These are phyloP conservation scores for Amanita subjunquillea DNA, from an alignment of 768 basidiomycete species.

Conservation along the genomic window DNA sequence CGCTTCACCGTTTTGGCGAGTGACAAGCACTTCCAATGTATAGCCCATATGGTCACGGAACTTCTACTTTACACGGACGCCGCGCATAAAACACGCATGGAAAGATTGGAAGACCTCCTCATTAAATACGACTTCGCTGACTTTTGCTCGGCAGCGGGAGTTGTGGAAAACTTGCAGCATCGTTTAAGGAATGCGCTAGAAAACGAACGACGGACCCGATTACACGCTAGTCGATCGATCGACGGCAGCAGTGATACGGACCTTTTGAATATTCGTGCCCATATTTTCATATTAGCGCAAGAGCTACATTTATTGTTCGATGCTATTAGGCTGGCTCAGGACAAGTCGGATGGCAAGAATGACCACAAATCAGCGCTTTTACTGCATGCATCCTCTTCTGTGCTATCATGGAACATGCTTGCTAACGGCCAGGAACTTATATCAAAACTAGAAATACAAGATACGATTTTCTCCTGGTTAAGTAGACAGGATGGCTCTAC, in stretches of 20 bases:
- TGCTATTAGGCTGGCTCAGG: conserved; percentile 75
- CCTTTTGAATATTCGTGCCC: conserved; percentile 58
- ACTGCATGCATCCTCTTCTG: conserved; percentile 70
- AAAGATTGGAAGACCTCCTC: conserved; percentile 71
- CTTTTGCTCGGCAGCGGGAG: conserved; percentile 55
- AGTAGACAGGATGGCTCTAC: conserved; percentile 84
- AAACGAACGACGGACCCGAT: conserved; percentile 30
- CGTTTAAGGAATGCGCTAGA: conserved; percentile 59
- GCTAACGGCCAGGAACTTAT: conserved; percentile 62
- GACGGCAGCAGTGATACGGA: conserved; percentile 41
- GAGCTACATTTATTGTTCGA: conserved; percentile 82
- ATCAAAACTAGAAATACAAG: conserved; percentile 76
- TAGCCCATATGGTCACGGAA: conserved; percentile 81
- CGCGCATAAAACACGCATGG: conserved; percentile 65
- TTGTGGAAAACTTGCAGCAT: conserved; percentile 62
- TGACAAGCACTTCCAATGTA: conserved; percentile 70
- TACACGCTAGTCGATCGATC: conserved; percentile 26
- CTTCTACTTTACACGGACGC: conserved; percentile 87
- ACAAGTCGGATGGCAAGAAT: conserved; percentile 51
- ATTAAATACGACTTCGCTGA: conserved; percentile 88
- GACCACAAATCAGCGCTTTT: conserved; percentile 76
- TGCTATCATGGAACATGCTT: conserved; percentile 90
- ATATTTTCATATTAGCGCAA: conserved; percentile 62
- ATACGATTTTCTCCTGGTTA: conserved; percentile 74
- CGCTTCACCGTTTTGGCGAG: conserved; percentile 82